Conservation (phyloP, 2,329 filamentous ascomycete genomes). For the Phoma sp. region DNA sequence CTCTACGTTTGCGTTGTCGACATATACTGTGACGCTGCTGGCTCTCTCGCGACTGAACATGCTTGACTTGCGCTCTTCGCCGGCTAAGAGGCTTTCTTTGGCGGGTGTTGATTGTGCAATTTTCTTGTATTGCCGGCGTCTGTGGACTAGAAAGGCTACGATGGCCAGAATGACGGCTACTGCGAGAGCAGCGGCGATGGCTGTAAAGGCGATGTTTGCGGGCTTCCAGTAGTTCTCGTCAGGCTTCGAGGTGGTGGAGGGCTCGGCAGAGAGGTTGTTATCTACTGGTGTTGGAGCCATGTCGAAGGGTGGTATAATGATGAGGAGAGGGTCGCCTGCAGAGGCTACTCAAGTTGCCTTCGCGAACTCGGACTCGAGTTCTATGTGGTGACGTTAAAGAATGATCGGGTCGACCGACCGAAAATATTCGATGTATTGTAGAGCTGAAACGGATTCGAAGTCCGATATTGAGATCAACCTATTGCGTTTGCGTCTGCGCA, state of each 20-base stretch:
- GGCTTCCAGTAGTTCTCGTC: conserved; percentile 31
- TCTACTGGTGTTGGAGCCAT: conserved; percentile 39
- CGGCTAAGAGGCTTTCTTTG: conserved; percentile 33
- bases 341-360: not conserved
- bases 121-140: conserved; percentile 34
- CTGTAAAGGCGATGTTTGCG: conserved; percentile 34
- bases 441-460: conserved; percentile 24
- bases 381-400: conserved; percentile 12
- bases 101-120: conserved; percentile 26
- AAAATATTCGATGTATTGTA: conserved; percentile 1
- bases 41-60: conserved; percentile 42
- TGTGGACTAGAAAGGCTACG: conserved; percentile 31
- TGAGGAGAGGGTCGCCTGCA: not conserved
- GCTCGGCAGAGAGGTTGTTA: conserved; percentile 16
- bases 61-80: conserved; percentile 38
- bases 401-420: conserved; percentile 3
- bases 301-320: not conserved
- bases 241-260: conserved; percentile 14
- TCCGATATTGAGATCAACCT: conserved; percentile 14
- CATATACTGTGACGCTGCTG: conserved; percentile 39
- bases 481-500: conserved; percentile 16
- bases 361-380: conserved; percentile 4
- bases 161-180: conserved; percentile 26
- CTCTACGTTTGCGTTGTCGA: conserved; percentile 30
- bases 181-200: conserved; percentile 33